A percentile compares a stretch with the other conserved stretches of the same genome.
These are phyloP conservation scores for Bidens hawaiensis DNA, from an alignment of 140 eudicot species.

Conservation along the genomic window DNA sequence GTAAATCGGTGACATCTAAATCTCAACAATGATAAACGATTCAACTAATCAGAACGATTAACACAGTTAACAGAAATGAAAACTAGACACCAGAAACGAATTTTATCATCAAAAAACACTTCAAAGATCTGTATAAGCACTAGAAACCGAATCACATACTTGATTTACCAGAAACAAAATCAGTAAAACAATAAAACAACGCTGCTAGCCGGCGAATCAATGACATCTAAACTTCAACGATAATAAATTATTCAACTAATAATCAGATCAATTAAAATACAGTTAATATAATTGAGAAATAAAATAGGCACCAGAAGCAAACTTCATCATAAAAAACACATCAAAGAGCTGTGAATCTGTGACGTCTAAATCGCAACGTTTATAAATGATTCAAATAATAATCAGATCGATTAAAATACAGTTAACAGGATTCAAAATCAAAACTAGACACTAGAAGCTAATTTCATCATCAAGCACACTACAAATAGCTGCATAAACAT, in stretches of 20 bases:
- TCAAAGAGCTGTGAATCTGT: too few species aligned
- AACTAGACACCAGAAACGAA: too few species aligned
- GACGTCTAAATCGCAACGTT: too few species aligned
- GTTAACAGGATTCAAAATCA: too few species aligned
- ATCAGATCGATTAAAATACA: too few species aligned
- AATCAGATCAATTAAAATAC: constrained; percentile 1
- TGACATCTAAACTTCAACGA: not conserved
- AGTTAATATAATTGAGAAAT: too few species aligned
- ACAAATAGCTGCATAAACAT: constrained; percentile 3
- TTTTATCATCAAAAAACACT: too few species aligned
- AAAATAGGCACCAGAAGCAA: too few species aligned
- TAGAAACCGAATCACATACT: constrained; percentile 7
- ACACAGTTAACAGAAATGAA: not conserved
- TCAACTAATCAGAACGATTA: constrained; percentile 5
- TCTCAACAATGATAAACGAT: constrained; percentile 4
- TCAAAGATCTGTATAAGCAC: constrained; percentile 6
- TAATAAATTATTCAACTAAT: not conserved
- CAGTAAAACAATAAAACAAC: not conserved
- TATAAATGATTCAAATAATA: too few species aligned
- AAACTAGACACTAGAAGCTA: not conserved
- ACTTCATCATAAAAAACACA: too few species aligned
- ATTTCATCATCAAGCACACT: constrained; percentile 14
- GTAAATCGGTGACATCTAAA: not conserved
- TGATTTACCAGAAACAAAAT: not conserved
- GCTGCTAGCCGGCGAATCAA: not conserved